Conservation (phyloP, 257 asterid genomes). For the Anisodus tanguticus region DNA sequence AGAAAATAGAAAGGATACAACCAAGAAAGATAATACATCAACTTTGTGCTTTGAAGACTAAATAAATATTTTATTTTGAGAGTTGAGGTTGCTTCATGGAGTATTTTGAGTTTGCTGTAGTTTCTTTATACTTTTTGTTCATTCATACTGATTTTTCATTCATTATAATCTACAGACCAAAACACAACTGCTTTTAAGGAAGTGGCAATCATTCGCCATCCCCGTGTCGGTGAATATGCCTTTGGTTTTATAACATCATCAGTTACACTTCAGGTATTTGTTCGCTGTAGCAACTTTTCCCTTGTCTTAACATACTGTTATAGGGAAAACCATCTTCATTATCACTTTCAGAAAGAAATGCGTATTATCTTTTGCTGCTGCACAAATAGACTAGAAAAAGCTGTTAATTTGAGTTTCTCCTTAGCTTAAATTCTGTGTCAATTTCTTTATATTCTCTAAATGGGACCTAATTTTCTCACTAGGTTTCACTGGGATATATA, state of each 20-base stretch:
- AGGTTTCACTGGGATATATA: background rate
- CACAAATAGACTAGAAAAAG: background rate
- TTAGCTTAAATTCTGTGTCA: background rate
- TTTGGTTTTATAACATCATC: slow-evolving; percentile 92
- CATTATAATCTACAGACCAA: slow-evolving; percentile 58
- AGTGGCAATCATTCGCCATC: slow-evolving; percentile 86
- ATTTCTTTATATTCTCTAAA: background rate
- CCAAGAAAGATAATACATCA: slow-evolving; percentile 15
- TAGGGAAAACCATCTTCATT: background rate
- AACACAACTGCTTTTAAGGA: slow-evolving; percentile 88
- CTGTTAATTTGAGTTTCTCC: background rate
- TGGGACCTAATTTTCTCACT: background rate
- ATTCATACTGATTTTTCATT: slow-evolving; percentile 33
- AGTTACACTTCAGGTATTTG: slow-evolving; percentile 79
- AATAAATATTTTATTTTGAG: slow-evolving; percentile 13
- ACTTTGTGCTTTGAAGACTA: background rate
- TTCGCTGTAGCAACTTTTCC: slow-evolving; percentile 24
- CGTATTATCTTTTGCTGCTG: background rate
- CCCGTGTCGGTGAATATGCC: slow-evolving; percentile 95
- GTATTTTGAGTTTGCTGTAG: background rate
- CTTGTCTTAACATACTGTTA: background rate
- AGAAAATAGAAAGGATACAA: slow-evolving; percentile 10
- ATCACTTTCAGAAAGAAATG: slow-evolving; percentile 19
- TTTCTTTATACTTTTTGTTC: slow-evolving; percentile 2
- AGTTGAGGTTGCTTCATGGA: slow-evolving; percentile 20